These are phyloP conservation scores for Ustilago trichophora DNA, from an alignment of 1,284 basidiomycete genomes.

Conservation along the genomic window DNA sequence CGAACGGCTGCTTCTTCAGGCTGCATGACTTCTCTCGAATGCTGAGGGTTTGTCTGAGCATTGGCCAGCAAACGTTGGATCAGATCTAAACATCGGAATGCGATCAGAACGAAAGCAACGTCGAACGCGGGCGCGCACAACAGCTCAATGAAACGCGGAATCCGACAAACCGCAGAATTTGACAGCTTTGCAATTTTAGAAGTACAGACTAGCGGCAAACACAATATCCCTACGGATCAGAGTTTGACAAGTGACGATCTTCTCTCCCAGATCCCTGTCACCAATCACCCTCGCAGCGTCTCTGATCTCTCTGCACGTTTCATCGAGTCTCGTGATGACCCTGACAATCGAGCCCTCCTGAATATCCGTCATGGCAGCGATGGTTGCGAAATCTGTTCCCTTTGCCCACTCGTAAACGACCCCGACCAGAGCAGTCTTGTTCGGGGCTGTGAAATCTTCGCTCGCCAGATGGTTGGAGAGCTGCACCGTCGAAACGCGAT, in stretches of 20 bases:
- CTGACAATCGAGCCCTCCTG: slow-evolving; percentile 97
- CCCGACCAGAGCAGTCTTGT: slow-evolving; percentile 78
- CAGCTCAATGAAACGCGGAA: no score
- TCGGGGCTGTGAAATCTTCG: slow-evolving; percentile 50
- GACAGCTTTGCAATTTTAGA: no score
- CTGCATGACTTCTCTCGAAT: no score
- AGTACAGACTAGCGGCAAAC: slow-evolving; percentile 63
- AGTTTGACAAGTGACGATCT: slow-evolving; percentile 94
- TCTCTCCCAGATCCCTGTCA: slow-evolving; percentile 91
- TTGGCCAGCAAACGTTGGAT: no score
- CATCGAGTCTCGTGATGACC: slow-evolving; percentile 92
- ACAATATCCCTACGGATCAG: slow-evolving; percentile 73
- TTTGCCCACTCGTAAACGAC: slow-evolving; percentile 99
- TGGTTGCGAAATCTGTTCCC: slow-evolving; percentile 96
- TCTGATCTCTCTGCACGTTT: slow-evolving; percentile 94
- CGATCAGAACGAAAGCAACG: no score
- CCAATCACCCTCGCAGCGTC: slow-evolving; percentile 98
- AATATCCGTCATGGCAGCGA: slow-evolving; percentile 90
- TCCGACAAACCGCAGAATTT: no score
- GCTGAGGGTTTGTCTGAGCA: no score
- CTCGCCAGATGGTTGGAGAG: slow-evolving; percentile 73
- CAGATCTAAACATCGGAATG: no score
- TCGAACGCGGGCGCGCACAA: no score
- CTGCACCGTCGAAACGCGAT: slow-evolving; percentile 82
- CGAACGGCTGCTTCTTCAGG: no score